Evolutionary conservation across 306 rosid species (phyloP), one percentile per base, ranked within the genome.

Genomic region (Dicorynia guianensis): DNA sequence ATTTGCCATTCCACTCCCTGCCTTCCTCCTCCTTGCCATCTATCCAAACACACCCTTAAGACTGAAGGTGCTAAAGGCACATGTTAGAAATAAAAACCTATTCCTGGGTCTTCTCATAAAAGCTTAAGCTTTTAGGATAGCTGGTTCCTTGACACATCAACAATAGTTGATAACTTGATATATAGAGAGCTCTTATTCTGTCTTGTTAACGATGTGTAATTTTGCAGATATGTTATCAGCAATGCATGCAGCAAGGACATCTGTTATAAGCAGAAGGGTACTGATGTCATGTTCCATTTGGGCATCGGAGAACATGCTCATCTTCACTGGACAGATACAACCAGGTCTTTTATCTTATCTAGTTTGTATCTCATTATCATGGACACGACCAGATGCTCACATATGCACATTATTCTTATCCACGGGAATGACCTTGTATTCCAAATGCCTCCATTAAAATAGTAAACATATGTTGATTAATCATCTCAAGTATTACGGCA

Each of bases 191-290:
- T 63, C 30, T 57, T 5, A 25, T 70, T 65, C 36, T 19, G 11
- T 74, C 75, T 13, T 63, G 59, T 65, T 64, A 62, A 78, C 58
- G 47, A 36, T 75, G 77, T 71, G 70, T 85, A 69, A 38, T 65
- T 47, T 63, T 86, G 82, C 93, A 94, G 98, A 83, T 94, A 81
- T 75, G 88, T 94, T 70, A 94, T 94, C 76, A 88, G 97, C 84
- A 94, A 94, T 74, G 97, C 98, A 54, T 94, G 98, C 88, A 83
- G 91, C 80, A 90, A 79, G 85, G 93, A 92, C 83, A 73, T 94
- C 39, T 75, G 86, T 79, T 94, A 84, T 71, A 92, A 87, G 85
- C 98, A 94, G 78, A 94, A 92, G 75, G 98, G 97, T 60, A 91
- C 94, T 39, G 90, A 94, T 14, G 70, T 60, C 55, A 58, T 82